These are phyloP conservation scores for Uronychia setigera DNA, from an alignment of 73 alveolate species.

Conservation along the genomic window DNA sequence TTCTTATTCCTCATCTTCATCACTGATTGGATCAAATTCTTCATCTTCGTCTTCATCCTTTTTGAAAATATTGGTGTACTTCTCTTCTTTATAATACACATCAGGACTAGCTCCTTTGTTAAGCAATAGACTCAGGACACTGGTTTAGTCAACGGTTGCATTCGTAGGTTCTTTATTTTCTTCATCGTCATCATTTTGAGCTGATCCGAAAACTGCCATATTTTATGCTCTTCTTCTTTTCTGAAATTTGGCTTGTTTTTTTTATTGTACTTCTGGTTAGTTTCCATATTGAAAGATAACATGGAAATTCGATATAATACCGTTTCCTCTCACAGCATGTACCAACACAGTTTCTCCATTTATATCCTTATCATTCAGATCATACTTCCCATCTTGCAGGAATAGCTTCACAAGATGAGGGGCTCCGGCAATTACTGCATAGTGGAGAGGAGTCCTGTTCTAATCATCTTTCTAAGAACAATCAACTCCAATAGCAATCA, in stretches of 20 bases:
- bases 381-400: constrained; percentile 19
- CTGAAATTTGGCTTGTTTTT: too few relatives aligned
- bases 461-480: constrained; percentile 47
- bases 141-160: constrained; percentile 9
- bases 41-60: background rate
- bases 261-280: too few relatives aligned
- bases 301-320: background rate
- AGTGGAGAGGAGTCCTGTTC: constrained; percentile 72
- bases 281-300: too few relatives aligned
- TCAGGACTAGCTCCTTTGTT: constrained; percentile 18
- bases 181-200: too few relatives aligned
- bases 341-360: constrained; percentile 11
- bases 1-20: too few relatives aligned
- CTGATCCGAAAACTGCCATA: too few relatives aligned
- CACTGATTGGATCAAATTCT: background rate
- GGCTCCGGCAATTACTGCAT: constrained; percentile 45
- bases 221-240: background rate
- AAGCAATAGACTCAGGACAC: constrained; percentile 8
- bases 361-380: constrained; percentile 6
- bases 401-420: constrained; percentile 12
- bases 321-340: background rate
- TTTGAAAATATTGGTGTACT: background rate
- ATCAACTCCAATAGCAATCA: constrained; percentile 63
- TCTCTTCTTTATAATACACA: background rate
- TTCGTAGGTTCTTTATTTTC: too few relatives aligned